These are phyloP conservation scores for Periconia macrospinosa DNA, from an alignment of 2,329 filamentous ascomycete species.

Conservation along the genomic window DNA sequence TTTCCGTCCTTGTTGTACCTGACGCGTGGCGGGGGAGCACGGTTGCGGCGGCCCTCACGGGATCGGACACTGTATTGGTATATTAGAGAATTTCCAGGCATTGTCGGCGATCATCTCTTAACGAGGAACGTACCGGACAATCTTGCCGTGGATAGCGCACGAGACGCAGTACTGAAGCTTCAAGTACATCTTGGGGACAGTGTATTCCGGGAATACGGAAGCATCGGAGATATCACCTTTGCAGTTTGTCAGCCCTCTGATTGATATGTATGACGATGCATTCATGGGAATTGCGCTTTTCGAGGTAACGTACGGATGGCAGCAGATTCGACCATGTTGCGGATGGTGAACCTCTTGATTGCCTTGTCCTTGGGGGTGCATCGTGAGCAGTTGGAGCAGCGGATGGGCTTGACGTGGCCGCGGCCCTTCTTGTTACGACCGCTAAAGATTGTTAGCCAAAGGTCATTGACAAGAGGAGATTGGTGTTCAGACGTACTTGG, in stretches of 20 bases:
- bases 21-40: conserved; percentile 94
- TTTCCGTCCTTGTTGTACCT: conserved; percentile 99
- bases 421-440: conserved; percentile 99
- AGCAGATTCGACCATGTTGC: conserved; percentile 99
- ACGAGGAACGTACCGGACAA: conserved; percentile 88
- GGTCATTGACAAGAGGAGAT: conserved; percentile 7
- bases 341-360: conserved; percentile 99
- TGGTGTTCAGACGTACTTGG: conserved; percentile 60
- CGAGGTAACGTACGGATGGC: conserved; percentile 91
- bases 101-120: conserved; percentile 4
- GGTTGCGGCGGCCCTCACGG: conserved; percentile 95
- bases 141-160: conserved; percentile 99
- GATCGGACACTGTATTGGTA: conserved; percentile 79
- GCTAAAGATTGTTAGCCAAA: conserved; percentile 57
- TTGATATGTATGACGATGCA: conserved; percentile 5
- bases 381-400: conserved; percentile 81
- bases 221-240: conserved; percentile 99
- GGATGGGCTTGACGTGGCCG: conserved; percentile 99
- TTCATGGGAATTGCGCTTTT: conserved; percentile 34
- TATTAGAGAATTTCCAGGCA: conserved; percentile 16
- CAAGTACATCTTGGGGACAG: conserved; percentile 99
- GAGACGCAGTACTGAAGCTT: conserved; percentile 99
- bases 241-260: conserved; percentile 20
- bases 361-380: conserved; percentile 99
- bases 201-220: conserved; percentile 99